A percentile compares a stretch with the other conserved stretches of the same genome.
These are phyloP conservation scores for button mushroom (Agaricus bisporus) DNA, from an alignment of 768 basidiomycete species.

Conservation along the genomic window DNA sequence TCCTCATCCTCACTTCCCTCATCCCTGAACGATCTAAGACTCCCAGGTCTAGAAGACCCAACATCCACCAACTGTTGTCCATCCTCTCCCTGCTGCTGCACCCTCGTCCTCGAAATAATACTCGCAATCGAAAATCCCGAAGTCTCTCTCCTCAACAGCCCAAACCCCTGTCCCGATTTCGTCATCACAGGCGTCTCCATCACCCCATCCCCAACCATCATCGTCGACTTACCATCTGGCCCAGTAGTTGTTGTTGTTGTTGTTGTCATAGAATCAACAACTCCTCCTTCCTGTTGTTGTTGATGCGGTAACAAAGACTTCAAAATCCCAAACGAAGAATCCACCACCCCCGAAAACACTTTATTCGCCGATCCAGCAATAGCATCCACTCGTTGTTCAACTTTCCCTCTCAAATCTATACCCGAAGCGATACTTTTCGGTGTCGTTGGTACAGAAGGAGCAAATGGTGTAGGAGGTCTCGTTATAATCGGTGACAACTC, in stretches of 20 bases:
- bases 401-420: slow-evolving; percentile 53
- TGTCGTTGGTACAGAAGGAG: slow-evolving; percentile 15
- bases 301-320: slow-evolving; percentile 62
- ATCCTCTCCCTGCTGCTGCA: slow-evolving; percentile 23
- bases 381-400: slow-evolving; percentile 75
- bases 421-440: not conserved
- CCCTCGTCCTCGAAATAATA: slow-evolving; percentile 45
- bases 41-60: slow-evolving; percentile 29
- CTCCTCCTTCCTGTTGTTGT: not conserved
- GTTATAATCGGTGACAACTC: slow-evolving; percentile 77
- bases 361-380: slow-evolving; percentile 80
- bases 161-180: slow-evolving; percentile 44
- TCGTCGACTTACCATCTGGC: not conserved
- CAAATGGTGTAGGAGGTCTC: slow-evolving; percentile 41
- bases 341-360: slow-evolving; percentile 84
- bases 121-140: slow-evolving; percentile 75
- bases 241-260: not conserved
- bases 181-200: slow-evolving; percentile 15
- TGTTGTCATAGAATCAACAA: not conserved
- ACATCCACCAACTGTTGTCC: slow-evolving; percentile 46
- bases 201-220: not conserved
- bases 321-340: slow-evolving; percentile 84
- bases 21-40: slow-evolving; percentile 28
- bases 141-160: slow-evolving; percentile 63
- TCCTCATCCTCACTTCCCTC: slow-evolving; percentile 25